Conservation (phyloP, 345 rosid species). For the Rhodamnia rubescens region DNA sequence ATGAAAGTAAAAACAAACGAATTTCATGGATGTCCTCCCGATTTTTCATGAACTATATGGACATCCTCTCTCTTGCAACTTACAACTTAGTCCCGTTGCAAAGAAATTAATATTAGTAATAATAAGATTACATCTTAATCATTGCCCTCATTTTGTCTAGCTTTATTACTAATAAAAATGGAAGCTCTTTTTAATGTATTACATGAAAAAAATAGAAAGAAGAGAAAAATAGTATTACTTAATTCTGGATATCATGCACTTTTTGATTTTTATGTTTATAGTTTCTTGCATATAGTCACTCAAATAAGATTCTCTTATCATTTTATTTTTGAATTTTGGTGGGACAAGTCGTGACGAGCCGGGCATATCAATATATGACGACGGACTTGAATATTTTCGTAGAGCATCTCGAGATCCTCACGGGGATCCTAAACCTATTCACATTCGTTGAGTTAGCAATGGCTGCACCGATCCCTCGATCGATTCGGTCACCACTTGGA, state of each 20-base stretch:
- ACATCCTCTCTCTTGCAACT: not conserved
- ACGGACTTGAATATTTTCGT: conserved; percentile 30
- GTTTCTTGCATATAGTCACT: too few species aligned
- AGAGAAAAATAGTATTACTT: not conserved
- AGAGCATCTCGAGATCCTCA: conserved; percentile 34
- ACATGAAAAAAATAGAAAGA: not conserved
- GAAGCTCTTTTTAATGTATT: not conserved
- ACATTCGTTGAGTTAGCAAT: conserved; percentile 60
- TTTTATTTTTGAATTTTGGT: not conserved
- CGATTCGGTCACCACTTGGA: conserved; percentile 75
- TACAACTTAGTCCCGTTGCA: not conserved
- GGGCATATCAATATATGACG: conserved; percentile 43
- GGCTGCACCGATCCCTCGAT: conserved; percentile 73
- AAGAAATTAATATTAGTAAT: not conserved
- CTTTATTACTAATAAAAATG: not conserved
- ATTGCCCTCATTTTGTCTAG: not conserved
- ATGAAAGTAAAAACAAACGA: too few species aligned
- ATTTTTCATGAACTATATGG: not conserved
- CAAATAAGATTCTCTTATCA: too few species aligned
- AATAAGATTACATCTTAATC: not conserved
- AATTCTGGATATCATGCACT: too few species aligned
- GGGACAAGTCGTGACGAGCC: conserved; percentile 83
- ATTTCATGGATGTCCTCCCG: too few species aligned
- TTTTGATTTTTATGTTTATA: too few species aligned
- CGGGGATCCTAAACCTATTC: conserved; percentile 45